Conservation (phyloP, 768 basidiomycete species). For the Phylloporus sp. region DNA sequence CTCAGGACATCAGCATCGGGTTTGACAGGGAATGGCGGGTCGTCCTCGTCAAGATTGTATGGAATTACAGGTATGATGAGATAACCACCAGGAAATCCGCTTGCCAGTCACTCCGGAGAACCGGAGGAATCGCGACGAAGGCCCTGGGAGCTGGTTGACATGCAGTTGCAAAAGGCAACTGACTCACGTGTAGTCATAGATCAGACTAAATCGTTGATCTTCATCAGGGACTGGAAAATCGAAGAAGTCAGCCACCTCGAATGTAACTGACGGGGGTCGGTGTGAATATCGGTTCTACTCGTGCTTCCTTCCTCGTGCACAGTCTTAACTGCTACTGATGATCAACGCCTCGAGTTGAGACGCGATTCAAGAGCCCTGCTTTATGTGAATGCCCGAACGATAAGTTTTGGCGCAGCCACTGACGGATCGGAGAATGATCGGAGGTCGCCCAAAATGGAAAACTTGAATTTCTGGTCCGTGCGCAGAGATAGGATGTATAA, state of each 20-base stretch:
- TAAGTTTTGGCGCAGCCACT: conserved; percentile 8
- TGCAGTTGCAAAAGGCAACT: not conserved
- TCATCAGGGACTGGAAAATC: conserved; percentile 11
- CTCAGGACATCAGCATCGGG: conserved; percentile 47
- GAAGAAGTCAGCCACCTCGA: conserved; percentile 20
- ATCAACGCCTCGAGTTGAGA: conserved; percentile 17
- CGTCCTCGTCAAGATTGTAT: conserved; percentile 44
- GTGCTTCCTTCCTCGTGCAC: conserved; percentile 17
- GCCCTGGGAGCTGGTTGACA: conserved; percentile 24
- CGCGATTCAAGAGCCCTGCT: conserved; percentile 14
- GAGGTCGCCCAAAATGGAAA: not conserved
- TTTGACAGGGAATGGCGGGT: conserved; percentile 61
- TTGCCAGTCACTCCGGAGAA: conserved; percentile 44
- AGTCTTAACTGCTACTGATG: conserved; percentile 11
- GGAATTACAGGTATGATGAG: conserved; percentile 61
- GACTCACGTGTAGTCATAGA: conserved; percentile 16
- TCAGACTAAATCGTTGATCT: conserved; percentile 13
- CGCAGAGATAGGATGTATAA: conserved; percentile 25
- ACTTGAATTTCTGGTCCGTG: conserved; percentile 22
- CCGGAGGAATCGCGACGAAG: conserved; percentile 66
- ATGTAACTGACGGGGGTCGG: conserved; percentile 9
- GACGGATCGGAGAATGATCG: not conserved
- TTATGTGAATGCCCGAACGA: not conserved
- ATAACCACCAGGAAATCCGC: conserved; percentile 58
- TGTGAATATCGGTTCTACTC: not conserved